phyloP scores from a whole-genome alignment of 2,329 filamentous ascomycete species.

The Exophiala oligosperma region DNA sequence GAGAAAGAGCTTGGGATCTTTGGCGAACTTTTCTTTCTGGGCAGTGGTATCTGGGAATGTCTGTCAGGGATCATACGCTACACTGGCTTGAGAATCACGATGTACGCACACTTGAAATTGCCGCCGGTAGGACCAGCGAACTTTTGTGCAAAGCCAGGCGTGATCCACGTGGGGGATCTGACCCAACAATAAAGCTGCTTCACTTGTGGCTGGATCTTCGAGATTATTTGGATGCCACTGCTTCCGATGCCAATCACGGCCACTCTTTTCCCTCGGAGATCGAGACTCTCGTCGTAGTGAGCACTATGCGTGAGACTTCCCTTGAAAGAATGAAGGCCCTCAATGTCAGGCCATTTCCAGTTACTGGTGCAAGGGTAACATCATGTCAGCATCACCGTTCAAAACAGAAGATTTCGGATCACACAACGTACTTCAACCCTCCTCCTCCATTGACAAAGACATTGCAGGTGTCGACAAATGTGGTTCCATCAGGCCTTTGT shows the following conservation, averaged over 20 bases:
- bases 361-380: slow-evolving; percentile 18
- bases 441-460: slow-evolving; percentile 33
- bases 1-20: too few species aligned
- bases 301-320: slow-evolving; percentile 60
- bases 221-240: slow-evolving; percentile 32
- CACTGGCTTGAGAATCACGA: too few species aligned
- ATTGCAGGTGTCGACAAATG: slow-evolving; percentile 25
- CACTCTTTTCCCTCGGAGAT: slow-evolving; percentile 43
- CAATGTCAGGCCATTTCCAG: slow-evolving; percentile 40
- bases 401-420: too few species aligned
- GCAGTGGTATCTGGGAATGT: too few species aligned
- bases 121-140: neutral
- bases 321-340: slow-evolving; percentile 49
- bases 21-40: too few species aligned
- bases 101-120: too few species aligned
- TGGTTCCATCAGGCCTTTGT: neutral
- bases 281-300: slow-evolving; percentile 54
- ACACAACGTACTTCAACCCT: slow-evolving; percentile 40
- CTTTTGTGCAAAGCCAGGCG: neutral
- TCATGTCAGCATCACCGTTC: too few species aligned
- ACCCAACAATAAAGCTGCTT: neutral
- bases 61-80: too few species aligned
- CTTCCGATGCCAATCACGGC: slow-evolving; percentile 29
- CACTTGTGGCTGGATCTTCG: slow-evolving; percentile 37
- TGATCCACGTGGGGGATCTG: neutral